Evolutionary conservation across 2,329 filamentous ascomycete genomes (phyloP).

Genomic region (Acarospora socialis): DNA sequence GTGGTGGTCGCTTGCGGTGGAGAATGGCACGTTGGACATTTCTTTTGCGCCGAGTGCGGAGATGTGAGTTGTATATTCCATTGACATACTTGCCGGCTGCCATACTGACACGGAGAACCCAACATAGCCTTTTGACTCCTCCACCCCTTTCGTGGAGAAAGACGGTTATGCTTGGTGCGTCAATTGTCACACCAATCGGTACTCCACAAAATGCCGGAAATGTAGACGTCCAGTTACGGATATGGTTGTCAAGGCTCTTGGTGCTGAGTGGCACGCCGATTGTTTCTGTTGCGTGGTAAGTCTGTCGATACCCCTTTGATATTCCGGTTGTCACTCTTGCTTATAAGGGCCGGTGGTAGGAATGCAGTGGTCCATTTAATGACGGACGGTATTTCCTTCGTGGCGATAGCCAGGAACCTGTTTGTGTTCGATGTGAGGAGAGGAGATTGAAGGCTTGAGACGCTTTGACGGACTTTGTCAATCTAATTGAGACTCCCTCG

Average conservation of each 20-base stretch:
- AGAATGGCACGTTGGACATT: slow-evolving; percentile 97
- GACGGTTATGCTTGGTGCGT: slow-evolving; percentile 98
- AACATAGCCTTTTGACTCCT: slow-evolving; percentile 40
- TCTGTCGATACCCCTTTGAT: slow-evolving; percentile 23
- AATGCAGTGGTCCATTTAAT: slow-evolving; percentile 45
- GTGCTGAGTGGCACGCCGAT: slow-evolving; percentile 80
- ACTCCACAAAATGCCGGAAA: slow-evolving; percentile 73
- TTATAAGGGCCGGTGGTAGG: slow-evolving; percentile 23
- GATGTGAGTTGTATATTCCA: slow-evolving; percentile 38
- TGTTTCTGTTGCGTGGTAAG: slow-evolving; percentile 64
- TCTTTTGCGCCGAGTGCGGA: slow-evolving; percentile 97
- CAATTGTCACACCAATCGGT: slow-evolving; percentile 79
- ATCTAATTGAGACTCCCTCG: too few species aligned
- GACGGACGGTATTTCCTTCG: slow-evolving; percentile 51
- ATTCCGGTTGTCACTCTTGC: not conserved
- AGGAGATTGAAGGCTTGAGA: slow-evolving; percentile 45
- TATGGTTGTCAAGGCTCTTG: slow-evolving; percentile 76
- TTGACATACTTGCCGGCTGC: not conserved
- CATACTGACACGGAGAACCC: not conserved
- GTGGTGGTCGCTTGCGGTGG: slow-evolving; percentile 83
- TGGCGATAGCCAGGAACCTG: slow-evolving; percentile 42
- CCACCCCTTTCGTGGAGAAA: slow-evolving; percentile 83
- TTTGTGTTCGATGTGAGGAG: slow-evolving; percentile 50
- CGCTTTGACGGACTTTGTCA: too few species aligned
- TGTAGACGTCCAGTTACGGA: slow-evolving; percentile 78